phyloP scores from a whole-genome alignment of 495 filamentous ascomycete genomes.

The Halenospora varia region DNA sequence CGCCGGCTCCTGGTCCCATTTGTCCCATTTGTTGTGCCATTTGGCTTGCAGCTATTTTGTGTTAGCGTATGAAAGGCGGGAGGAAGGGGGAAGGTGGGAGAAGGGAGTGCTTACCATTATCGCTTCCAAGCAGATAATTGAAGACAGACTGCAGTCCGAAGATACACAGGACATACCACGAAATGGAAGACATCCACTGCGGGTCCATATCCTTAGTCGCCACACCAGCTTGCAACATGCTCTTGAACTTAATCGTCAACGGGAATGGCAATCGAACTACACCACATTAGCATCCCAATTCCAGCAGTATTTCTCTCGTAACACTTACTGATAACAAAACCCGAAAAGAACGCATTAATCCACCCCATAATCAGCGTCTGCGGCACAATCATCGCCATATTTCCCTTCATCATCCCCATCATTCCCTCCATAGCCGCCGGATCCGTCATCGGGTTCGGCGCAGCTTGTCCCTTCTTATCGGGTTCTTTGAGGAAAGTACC shows the following conservation, averaged over 20 bases:
- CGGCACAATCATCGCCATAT: constrained; percentile 99
- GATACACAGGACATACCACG: constrained; percentile 97
- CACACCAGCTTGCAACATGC: constrained; percentile 96
- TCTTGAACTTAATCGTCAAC: constrained; percentile 96
- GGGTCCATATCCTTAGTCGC: constrained; percentile 95
- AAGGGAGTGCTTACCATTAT: constrained; percentile 67
- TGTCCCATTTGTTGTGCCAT: constrained; percentile 91
- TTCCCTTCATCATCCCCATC: constrained; percentile 99
- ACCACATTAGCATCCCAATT: constrained; percentile 1
- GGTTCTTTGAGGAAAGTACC: constrained; percentile 89
- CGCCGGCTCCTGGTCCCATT: constrained; percentile 61
- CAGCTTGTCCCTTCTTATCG: constrained; percentile 76
- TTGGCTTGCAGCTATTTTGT: constrained; percentile 76
- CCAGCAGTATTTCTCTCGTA: background rate
- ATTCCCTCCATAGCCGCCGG: constrained; percentile 98
- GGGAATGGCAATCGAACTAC: constrained; percentile 98
- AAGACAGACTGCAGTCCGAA: constrained; percentile 98
- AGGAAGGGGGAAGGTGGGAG: background rate
- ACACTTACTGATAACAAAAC: constrained; percentile 88
- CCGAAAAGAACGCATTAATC: constrained; percentile 98
- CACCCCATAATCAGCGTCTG: constrained; percentile 99
- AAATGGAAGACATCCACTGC: constrained; percentile 94
- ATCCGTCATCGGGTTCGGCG: constrained; percentile 93
- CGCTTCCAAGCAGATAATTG: constrained; percentile 91
- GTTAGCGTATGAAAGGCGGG: background rate